Evolutionary conservation across 2,329 filamentous ascomycete species (phyloP), one percentile per base, ranked within the genome.

Genomic region (Massarina eburnea): DNA sequence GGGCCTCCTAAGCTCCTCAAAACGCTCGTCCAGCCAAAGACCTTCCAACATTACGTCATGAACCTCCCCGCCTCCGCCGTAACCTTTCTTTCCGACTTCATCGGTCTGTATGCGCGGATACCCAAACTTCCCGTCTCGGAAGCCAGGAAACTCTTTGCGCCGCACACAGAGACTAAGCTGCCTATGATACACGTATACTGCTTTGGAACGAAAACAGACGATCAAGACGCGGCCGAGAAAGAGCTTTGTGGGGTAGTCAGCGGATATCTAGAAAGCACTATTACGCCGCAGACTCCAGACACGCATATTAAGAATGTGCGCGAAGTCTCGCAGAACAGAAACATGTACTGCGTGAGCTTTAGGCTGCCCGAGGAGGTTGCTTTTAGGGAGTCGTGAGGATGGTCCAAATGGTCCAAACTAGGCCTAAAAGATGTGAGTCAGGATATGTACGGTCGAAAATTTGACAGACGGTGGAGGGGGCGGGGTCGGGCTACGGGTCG

Each of bases 261-360:
- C 2, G 67, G 78, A 53, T 78, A 84, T 52, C 70, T 91, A 30
- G 79, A 79, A 1, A 77, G 78, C 49, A 72, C 75, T 3, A 79
- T 90, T 60, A 79, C 73, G 29, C 68, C 77, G 0, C 73, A 83
- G 48, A 83, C 88, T 48, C 68, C 76, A 5, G 80, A 81, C 30
- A 70, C 83, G 14, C 68, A 75, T 22, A 76, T 86, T 5, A 73
- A 74, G 45, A 81, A 84, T 67, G 90, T 97, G 26, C 80, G 94
- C 54, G 84, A 95, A 57, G 94, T 99, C 44, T 89, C 91, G 47
- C 94, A 94, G 4, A 86, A 89, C 63, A 99, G 99, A 78, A 82
- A 87, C 65, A 96, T 96, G 91, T 97, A 92, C 71, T 97, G 94
- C 70, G 92, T 90, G 22, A 95, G 84, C 57, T 97, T 99, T 72